Evolutionary conservation across 2,329 filamentous ascomycete genomes (phyloP).

Genomic region (Botrytis squamosa): DNA sequence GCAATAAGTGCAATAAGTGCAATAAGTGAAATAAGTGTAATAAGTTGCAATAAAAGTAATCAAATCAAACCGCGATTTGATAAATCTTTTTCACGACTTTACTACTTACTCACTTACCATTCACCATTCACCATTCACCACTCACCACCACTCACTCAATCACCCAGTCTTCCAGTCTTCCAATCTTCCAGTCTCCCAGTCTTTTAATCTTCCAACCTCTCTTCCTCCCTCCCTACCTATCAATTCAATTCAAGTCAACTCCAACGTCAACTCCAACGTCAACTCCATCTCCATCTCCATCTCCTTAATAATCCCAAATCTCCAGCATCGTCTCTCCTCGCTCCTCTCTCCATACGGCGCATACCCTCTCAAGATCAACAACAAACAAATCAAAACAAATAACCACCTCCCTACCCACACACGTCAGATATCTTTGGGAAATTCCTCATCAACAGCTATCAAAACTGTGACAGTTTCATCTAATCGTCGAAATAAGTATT

Average conservation of each 20-base stretch:
- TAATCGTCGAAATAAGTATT: background rate
- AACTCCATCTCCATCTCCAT: background rate
- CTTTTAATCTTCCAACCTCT: no score
- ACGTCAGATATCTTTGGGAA: background rate
- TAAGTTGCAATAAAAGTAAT: background rate
- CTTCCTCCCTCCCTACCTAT: background rate
- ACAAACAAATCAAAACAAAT: background rate
- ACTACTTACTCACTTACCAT: no score
- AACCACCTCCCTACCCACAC: background rate
- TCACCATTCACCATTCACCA: no score
- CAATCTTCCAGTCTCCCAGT: background rate
- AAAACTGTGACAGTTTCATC: background rate
- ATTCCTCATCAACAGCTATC: background rate
- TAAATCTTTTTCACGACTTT: background rate
- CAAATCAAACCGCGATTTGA: background rate
- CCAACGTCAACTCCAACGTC: background rate
- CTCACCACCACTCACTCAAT: background rate
- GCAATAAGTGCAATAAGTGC: no score
- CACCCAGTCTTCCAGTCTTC: no score
- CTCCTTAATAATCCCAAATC: background rate
- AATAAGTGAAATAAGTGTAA: no score
- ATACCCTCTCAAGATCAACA: background rate
- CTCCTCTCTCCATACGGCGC: background rate
- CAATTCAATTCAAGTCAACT: background rate
- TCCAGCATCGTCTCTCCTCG: background rate